These are phyloP conservation scores for Umbelopsis isabellina DNA, from an alignment of 192 early-diverging fungal species.

Conservation along the genomic window DNA sequence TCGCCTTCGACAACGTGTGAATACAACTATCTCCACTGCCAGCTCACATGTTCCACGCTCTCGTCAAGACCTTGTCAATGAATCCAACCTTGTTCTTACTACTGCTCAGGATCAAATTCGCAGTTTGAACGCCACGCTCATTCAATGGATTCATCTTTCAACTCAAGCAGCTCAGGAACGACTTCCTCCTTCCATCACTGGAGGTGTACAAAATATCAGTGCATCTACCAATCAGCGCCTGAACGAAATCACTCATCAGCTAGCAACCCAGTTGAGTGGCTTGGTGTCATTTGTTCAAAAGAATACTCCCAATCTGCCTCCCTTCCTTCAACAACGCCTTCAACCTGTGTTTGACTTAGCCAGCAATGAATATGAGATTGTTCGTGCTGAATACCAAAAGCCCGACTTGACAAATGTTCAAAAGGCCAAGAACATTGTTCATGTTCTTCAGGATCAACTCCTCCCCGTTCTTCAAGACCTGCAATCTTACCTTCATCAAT, in stretches of 20 bases:
- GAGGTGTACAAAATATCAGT: constrained; percentile 24
- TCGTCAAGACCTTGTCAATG: constrained; percentile 29
- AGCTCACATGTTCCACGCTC: constrained; percentile 36
- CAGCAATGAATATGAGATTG: constrained; percentile 46
- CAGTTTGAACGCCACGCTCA: constrained; percentile 29
- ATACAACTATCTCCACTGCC: constrained; percentile 27
- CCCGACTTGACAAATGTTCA: constrained; percentile 50
- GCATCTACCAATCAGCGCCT: constrained; percentile 27
- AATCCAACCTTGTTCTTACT: constrained; percentile 35
- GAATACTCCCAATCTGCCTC: constrained; percentile 47
- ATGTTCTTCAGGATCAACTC: constrained; percentile 51
- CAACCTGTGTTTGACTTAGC: constrained; percentile 47
- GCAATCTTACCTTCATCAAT: constrained; percentile 38
- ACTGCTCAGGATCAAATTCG: constrained; percentile 33
- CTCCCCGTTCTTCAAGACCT: constrained; percentile 51
- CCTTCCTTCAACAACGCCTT: constrained; percentile 49
- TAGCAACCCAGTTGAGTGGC: constrained; percentile 36
- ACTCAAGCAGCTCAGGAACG: constrained; percentile 31
- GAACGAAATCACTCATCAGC: constrained; percentile 28
- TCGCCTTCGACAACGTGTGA: constrained; percentile 38
- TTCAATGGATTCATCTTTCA: constrained; percentile 28
- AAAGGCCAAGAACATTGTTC: constrained; percentile 58
- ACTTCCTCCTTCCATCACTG: constrained; percentile 31
- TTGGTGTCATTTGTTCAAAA: constrained; percentile 48
- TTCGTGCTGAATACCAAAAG: constrained; percentile 47